Evolutionary conservation across 768 basidiomycete genomes (phyloP), one percentile per base, ranked within the genome.

Genomic region (Leucocoprinus leucothites): DNA sequence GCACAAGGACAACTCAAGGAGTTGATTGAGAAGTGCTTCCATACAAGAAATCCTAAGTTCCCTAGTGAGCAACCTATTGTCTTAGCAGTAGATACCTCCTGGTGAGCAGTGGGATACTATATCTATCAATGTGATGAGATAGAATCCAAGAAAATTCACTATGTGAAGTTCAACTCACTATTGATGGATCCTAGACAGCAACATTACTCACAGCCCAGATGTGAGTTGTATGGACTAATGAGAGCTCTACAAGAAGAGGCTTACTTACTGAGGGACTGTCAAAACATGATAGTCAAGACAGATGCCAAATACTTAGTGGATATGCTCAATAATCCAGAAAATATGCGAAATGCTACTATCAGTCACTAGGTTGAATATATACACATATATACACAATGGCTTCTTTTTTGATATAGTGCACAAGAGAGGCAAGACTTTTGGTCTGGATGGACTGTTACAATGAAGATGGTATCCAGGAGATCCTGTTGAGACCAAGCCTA

Each of bases 161-260:
- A 66, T 26, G 62, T 66, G 0, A 58, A 64, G 0, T 80, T 77
- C 43, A 65, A 74, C 0, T 79, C 72, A 0, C 72, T 79, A 0
- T 60, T 69, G 0, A 62, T 77, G 22, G 74, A 73, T 36, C 65
- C 69, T 0, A 21, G 67, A 0, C 70, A 76, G 57, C 52, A 63
- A 1, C 24, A 61, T 0, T 75, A 67, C 54, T 31, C 31, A 11
- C 31, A 31, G 31, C 31, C 38, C 3, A 38, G 14, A n/a, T 13
- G 16, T 6, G 38, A 38, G 38, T n/a, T 38, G 14, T 71, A 66
- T 57, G 63, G 71, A 0, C 40, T 72, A 0, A 69, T 64, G 36
- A 57, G 58, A 0, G 60, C 65, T 0, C 60, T 73, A 0, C 58
- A 58, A 0, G 60, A 61, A 0, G 36, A 58, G 1, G 35, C 56